Percentiles rank a stretch among this genome's conserved stretches.
Evolutionary conservation across 192 early-diverging fungal genomes (phyloP).

Genomic region (Backusella mclennaniae): DNA sequence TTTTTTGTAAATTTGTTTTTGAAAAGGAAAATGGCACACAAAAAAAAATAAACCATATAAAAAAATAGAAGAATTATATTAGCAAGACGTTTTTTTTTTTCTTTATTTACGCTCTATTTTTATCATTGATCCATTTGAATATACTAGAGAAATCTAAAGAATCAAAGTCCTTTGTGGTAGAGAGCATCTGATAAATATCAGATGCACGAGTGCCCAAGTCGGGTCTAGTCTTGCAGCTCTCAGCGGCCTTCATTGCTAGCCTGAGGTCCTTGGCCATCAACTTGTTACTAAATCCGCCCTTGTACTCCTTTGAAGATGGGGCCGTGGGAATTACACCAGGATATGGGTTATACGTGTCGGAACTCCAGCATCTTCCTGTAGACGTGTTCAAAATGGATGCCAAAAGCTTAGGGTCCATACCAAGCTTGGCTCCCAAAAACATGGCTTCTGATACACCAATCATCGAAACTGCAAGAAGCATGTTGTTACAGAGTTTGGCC

Average conservation of each 20-base stretch:
- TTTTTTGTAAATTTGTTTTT: conserved; percentile 9
- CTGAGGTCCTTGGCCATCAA: conserved; percentile 95
- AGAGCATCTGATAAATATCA: conserved; percentile 80
- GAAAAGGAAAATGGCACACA: background rate
- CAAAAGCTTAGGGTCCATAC: conserved; percentile 85
- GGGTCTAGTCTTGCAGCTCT: conserved; percentile 50
- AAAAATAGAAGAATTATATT: conserved; percentile 4
- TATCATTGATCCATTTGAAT: conserved; percentile 37
- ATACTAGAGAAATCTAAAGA: conserved; percentile 84
- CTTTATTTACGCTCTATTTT: background rate
- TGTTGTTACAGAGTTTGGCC: conserved; percentile 98
- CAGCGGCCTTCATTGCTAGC: conserved; percentile 84
- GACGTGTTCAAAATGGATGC: conserved; percentile 88
- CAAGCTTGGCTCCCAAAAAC: conserved; percentile 84
- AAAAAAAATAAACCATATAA: background rate
- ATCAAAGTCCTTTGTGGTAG: conserved; percentile 60
- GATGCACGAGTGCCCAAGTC: conserved; percentile 75
- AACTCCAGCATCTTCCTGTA: conserved; percentile 89
- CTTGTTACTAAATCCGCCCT: conserved; percentile 85
- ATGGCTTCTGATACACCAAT: conserved; percentile 89
- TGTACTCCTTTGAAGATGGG: conserved; percentile 76
- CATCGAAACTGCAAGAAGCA: conserved; percentile 94
- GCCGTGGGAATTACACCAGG: conserved; percentile 80
- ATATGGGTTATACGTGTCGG: conserved; percentile 89
- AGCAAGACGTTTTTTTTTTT: background rate